These are phyloP conservation scores for Clonostachys sp. DNA, from an alignment of 2,329 filamentous ascomycete genomes.

Conservation along the genomic window DNA sequence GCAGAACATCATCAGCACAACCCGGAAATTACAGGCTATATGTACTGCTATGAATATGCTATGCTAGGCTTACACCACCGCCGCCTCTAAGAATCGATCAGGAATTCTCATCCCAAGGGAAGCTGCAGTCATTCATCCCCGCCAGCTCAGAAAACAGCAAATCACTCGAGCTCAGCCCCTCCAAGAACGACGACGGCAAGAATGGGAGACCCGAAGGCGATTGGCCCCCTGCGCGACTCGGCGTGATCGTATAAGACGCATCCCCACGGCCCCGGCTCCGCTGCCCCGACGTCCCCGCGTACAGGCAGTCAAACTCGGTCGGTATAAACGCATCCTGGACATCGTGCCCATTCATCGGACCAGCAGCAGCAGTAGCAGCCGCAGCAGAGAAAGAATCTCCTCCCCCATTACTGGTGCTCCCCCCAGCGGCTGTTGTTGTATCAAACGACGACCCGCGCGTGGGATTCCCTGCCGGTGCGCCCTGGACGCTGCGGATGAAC, in stretches of 20 bases:
- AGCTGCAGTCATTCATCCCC: not conserved
- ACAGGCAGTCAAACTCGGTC: too few species aligned
- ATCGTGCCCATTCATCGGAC: too few species aligned
- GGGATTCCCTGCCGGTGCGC: not conserved
- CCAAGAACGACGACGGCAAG: slow-evolving; percentile 4
- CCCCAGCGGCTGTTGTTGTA: not conserved
- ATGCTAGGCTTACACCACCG: too few species aligned
- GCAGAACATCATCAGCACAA: too few species aligned
- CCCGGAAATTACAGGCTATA: too few species aligned
- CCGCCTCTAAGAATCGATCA: too few species aligned
- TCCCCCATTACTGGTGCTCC: too few species aligned
- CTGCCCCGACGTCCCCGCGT: not conserved
- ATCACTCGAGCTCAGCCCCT: not conserved
- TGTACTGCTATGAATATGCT: too few species aligned
- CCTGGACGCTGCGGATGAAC: slow-evolving; percentile 3
- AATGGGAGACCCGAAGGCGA: slow-evolving; percentile 3
- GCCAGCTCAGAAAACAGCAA: not conserved
- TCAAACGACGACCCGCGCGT: too few species aligned
- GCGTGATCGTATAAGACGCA: not conserved
- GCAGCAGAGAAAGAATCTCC: too few species aligned
- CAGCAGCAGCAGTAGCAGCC: too few species aligned
- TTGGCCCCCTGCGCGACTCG: not conserved
- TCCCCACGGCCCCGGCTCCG: not conserved
- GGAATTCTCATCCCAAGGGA: not conserved
- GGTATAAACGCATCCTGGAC: too few species aligned